Percentiles rank a stretch among this genome's conserved stretches.
Evolutionary conservation across 1,284 basidiomycete genomes (phyloP).

Genomic region (Malassezia brasiliensis): DNA sequence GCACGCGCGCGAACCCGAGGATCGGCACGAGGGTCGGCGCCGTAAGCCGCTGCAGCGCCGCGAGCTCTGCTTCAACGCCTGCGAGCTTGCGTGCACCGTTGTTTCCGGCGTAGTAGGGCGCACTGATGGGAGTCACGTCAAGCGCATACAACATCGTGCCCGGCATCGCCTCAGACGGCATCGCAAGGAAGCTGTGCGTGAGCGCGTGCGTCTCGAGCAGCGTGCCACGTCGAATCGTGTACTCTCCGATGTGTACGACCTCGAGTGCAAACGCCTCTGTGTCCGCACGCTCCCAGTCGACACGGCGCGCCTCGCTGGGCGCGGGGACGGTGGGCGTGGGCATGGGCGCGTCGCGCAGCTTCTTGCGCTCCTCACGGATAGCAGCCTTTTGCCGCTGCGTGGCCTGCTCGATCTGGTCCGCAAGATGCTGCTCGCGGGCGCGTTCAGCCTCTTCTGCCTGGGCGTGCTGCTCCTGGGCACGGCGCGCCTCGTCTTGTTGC

Average conservation of each 20-base stretch:
- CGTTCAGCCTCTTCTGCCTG: conserved; percentile 20
- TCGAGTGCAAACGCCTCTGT: not conserved
- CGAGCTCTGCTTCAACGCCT: conserved; percentile 40
- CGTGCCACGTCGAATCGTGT: conserved; percentile 20
- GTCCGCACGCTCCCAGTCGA: not conserved
- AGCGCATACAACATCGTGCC: conserved; percentile 25
- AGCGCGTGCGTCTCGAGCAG: conserved; percentile 23
- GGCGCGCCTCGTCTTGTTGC: conserved; percentile 18
- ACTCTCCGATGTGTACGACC: not conserved
- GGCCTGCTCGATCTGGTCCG: conserved; percentile 31
- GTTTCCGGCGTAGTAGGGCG: conserved; percentile 29
- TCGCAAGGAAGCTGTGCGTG: conserved; percentile 24
- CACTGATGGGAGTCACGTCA: conserved; percentile 31
- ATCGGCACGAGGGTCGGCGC: conserved; percentile 30
- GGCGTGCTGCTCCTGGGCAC: conserved; percentile 12
- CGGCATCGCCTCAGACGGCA: conserved; percentile 12
- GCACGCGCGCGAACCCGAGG: conserved; percentile 24
- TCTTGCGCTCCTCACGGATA: conserved; percentile 22
- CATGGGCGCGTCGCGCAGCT: conserved; percentile 7
- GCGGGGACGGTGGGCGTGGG: not conserved
- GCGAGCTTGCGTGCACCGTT: conserved; percentile 38
- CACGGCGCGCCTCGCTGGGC: conserved; percentile 1
- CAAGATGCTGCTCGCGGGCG: conserved; percentile 29
- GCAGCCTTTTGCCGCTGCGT: conserved; percentile 27
- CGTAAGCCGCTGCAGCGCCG: conserved; percentile 25